A percentile compares a stretch with the other conserved stretches of the same genome.
Conservation (phyloP, 2,329 filamentous ascomycete species). For the Hyphodiscus sp. region DNA sequence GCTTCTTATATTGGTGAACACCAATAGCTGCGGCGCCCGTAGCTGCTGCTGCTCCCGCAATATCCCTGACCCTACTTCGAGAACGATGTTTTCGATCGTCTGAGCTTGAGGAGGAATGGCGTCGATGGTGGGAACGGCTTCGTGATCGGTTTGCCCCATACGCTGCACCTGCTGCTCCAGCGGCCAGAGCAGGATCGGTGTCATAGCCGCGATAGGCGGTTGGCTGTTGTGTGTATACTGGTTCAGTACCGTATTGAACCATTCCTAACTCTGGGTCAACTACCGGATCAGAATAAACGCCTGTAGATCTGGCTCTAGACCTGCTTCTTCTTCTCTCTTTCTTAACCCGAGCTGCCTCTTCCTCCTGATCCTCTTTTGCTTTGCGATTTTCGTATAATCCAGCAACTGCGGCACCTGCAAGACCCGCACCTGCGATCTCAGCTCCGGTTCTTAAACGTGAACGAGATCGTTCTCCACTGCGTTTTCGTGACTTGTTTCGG, state of each 20-base stretch:
- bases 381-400: constrained; percentile 55
- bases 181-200: constrained; percentile 22
- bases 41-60: constrained; percentile 48
- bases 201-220: constrained; percentile 23
- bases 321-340: constrained; percentile 22
- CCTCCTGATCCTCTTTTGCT: constrained; percentile 50
- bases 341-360: constrained; percentile 23
- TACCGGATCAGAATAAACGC: constrained; percentile 41
- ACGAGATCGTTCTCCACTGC: constrained; percentile 34
- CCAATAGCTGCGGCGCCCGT: constrained; percentile 56
- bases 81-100: constrained; percentile 18
- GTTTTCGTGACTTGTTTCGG: constrained; percentile 46
- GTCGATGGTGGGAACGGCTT: constrained; percentile 15
- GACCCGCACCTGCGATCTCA: constrained; percentile 53
- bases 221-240: constrained; percentile 39
- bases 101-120: constrained; percentile 21
- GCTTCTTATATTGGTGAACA: constrained; percentile 52
- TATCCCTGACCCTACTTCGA: constrained; percentile 44
- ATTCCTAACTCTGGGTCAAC: constrained; percentile 61
- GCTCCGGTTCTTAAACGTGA: constrained; percentile 43
- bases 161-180: constrained; percentile 18
- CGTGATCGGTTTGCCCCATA: constrained; percentile 22
- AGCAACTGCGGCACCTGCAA: constrained; percentile 53
- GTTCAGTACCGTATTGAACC: constrained; percentile 59
- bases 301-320: constrained; percentile 44